Conservation (phyloP, 1,139 yeast genomes). For the Yamadazyma oceani region DNA sequence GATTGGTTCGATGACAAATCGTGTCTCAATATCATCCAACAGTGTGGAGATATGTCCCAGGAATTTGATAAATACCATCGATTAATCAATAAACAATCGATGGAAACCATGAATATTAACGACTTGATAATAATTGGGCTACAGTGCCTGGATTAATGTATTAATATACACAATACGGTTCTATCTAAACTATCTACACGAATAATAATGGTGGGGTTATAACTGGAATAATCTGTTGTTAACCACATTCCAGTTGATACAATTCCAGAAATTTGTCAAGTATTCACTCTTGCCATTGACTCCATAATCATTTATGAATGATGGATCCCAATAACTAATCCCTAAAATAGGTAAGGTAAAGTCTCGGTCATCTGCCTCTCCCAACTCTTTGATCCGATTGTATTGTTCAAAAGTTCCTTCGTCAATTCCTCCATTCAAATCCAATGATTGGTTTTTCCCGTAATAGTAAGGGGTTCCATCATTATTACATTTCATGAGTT, state of each 20-base stretch:
- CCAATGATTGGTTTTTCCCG: conserved; percentile 72
- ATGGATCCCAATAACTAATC: conserved; percentile 85
- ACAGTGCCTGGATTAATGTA: too few species aligned
- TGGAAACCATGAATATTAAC: conserved; percentile 10
- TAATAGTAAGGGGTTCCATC: conserved; percentile 90
- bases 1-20: conserved; percentile 37
- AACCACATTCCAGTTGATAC: conserved; percentile 86
- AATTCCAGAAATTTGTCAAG: conserved; percentile 72
- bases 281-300: conserved; percentile 72
- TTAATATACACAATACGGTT: too few species aligned
- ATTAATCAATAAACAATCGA: conserved; percentile 18
- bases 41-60: conserved; percentile 26
- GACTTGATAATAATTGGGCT: conserved; percentile 15
- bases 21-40: conserved; percentile 25
- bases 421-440: conserved; percentile 70
- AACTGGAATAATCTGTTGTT: conserved; percentile 56
- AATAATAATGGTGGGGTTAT: conserved; percentile 15
- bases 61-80: conserved; percentile 23
- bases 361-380: conserved; percentile 51
- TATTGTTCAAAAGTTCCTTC: conserved; percentile 52
- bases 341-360: conserved; percentile 78
- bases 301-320: conserved; percentile 83
- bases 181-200: conserved; percentile 1
- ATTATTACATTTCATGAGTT: conserved; percentile 65
- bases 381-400: conserved; percentile 46